Conservation (phyloP, 1,284 basidiomycete species). For the Moesziomyces sp. region DNA sequence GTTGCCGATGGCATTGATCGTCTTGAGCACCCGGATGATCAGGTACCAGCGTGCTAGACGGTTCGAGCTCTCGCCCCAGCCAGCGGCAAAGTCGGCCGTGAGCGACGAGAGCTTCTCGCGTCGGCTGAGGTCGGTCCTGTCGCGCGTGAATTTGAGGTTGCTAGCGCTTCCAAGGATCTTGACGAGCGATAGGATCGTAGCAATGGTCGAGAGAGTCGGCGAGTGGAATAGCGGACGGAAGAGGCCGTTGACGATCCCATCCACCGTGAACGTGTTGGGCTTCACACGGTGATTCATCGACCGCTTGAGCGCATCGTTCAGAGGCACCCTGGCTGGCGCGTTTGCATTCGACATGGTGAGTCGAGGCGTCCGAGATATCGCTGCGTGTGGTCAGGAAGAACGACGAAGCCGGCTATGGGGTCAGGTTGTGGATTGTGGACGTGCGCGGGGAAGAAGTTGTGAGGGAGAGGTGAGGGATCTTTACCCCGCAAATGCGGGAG, state of each 20-base stretch:
- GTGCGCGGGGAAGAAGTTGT: no score
- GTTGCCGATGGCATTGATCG: slow-evolving; percentile 48
- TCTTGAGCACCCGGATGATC: slow-evolving; percentile 30
- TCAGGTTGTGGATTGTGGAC: no score
- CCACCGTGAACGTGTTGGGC: slow-evolving; percentile 31
- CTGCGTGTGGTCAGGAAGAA: no score
- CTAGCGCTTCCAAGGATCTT: slow-evolving; percentile 36
- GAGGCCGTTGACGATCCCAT: slow-evolving; percentile 26
- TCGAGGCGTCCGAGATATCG: background rate
- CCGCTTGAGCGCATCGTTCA: slow-evolving; percentile 28
- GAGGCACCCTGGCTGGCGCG: slow-evolving; percentile 2
- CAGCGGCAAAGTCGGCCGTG: slow-evolving; percentile 18
- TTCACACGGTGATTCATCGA: slow-evolving; percentile 29
- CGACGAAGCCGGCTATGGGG: no score
- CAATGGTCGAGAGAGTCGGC: slow-evolving; percentile 29
- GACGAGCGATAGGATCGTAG: slow-evolving; percentile 42
- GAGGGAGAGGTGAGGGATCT: no score
- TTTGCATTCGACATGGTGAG: slow-evolving; percentile 13
- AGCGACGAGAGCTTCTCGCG: slow-evolving; percentile 20
- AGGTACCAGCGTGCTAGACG: slow-evolving; percentile 36
- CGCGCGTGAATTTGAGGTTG: slow-evolving; percentile 28
- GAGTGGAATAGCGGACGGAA: slow-evolving; percentile 38
- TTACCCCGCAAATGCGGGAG: no score
- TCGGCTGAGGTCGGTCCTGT: slow-evolving; percentile 21
- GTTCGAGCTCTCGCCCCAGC: slow-evolving; percentile 20